Evolutionary conservation across 805 yeast genomes (phyloP).

Genomic region (Candida andamanensis): DNA sequence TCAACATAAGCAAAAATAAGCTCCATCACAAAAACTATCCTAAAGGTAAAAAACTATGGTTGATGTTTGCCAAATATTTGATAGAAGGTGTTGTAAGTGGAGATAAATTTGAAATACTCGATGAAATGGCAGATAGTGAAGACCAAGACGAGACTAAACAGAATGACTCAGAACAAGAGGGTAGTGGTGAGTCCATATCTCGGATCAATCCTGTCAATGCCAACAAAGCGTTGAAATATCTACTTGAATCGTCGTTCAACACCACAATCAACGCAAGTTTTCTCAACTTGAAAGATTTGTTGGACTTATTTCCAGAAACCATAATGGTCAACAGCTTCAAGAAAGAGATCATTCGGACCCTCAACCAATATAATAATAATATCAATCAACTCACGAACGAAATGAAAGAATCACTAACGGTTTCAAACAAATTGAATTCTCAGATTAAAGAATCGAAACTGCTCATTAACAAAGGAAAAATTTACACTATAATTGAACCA

Average conservation of each 20-base stretch:
- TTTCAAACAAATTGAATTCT: slow-evolving; percentile 51
- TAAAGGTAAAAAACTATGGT: slow-evolving; percentile 68
- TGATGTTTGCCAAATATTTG: slow-evolving; percentile 54
- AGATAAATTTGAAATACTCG: slow-evolving; percentile 13
- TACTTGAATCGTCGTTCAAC: slow-evolving; percentile 25
- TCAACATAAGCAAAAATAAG: slow-evolving; percentile 21
- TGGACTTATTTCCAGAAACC: slow-evolving; percentile 82
- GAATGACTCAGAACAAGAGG: slow-evolving; percentile 1
- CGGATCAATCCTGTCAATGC: slow-evolving; percentile 5
- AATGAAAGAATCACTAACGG: slow-evolving; percentile 66
- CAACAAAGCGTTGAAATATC: slow-evolving; percentile 19
- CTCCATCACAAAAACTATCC: slow-evolving; percentile 31
- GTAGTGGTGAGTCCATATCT: background rate
- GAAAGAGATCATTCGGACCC: slow-evolving; percentile 74
- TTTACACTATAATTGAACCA: slow-evolving; percentile 68
- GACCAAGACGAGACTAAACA: slow-evolving; percentile 1
- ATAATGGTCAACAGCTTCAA: slow-evolving; percentile 77
- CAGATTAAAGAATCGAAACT: slow-evolving; percentile 49
- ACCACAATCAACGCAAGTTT: slow-evolving; percentile 21
- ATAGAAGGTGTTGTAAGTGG: slow-evolving; percentile 27
- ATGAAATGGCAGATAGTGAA: slow-evolving; percentile 3
- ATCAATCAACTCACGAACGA: slow-evolving; percentile 65
- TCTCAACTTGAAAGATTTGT: slow-evolving; percentile 69
- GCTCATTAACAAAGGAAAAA: slow-evolving; percentile 25
- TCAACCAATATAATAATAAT: slow-evolving; percentile 64